Evolutionary conservation across 2,329 filamentous ascomycete species (phyloP), one percentile per base, ranked within the genome.

Genomic region (Zasmidium angulare): DNA sequence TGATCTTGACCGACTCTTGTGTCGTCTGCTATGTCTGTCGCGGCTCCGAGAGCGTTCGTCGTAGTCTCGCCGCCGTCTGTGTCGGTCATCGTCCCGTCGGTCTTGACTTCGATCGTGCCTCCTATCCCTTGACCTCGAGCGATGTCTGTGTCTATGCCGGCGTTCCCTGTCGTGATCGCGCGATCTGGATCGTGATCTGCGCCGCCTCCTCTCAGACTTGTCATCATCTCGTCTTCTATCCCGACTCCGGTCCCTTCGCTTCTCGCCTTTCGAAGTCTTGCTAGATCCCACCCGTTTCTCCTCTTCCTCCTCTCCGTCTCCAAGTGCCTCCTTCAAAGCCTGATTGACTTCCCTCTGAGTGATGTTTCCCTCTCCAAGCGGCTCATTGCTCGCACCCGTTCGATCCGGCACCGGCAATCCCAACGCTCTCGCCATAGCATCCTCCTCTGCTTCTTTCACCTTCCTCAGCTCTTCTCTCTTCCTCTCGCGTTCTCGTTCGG

Each of bases 361-460:
- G 4, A 69, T 71, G 50, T 74, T 76, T 10, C 65, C 63, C 62
- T 76, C 74, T 46, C 86, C 88, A 11, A 96, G 75, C 0, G 89
- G 82, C 20, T 77, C 78, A 68, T 82, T 62, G 62, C 86, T 86
- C 50, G 84, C 84, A 72, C 95, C 96, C 2, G 83, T 84, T 0
- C 79, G 78, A 51, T 85, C 83, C 0, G 88, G 84, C 1, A 89
- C 82, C 0, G 91, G 91, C 26, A 97, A 78, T 0, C 95, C 95
- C 55, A 99, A 78, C 0, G 93, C 93, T 48, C 81, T 83, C 2
- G 91, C 87, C 72, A 98, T 88, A 1, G 93, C 95, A 74, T 97
- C 93, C 72, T 96, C 90, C 71, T 99, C 95, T 0, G 89, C 91
- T 74, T 96, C 90, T 71, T 96, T 97, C 72, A 97, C 83, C 66